Percentiles rank a stretch among this genome's conserved stretches.
Evolutionary conservation across 2,329 filamentous ascomycete species (phyloP).

Genomic region (Acephala macrosclerotiorum): DNA sequence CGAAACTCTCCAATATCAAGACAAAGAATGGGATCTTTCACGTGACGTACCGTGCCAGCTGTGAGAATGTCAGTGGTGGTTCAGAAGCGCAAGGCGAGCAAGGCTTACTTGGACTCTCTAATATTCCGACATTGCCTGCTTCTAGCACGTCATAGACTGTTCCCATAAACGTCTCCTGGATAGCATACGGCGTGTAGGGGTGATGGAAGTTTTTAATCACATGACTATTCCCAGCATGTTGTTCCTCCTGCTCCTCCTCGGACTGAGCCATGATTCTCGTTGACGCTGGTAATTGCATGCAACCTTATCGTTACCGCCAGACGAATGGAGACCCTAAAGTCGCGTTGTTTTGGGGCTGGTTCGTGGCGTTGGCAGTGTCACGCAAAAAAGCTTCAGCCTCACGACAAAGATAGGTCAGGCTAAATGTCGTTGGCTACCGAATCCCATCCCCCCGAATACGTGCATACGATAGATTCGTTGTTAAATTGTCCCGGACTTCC

Average conservation of each 20-base stretch:
- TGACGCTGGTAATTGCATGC: conserved; percentile 3
- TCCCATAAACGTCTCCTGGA: conserved; percentile 75
- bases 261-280: conserved; percentile 14
- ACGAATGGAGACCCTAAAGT: background rate
- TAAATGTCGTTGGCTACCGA: background rate
- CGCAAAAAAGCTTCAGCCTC: conserved; percentile 7
- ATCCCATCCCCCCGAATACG: background rate
- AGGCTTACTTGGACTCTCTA: conserved; percentile 66
- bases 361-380: background rate
- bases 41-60: conserved; percentile 25
- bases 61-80: background rate
- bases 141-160: conserved; percentile 73
- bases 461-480: background rate
- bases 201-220: conserved; percentile 64
- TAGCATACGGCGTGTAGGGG: conserved; percentile 74
- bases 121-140: conserved; percentile 71
- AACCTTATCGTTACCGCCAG: background rate
- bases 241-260: background rate
- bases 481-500: background rate
- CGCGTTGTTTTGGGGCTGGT: conserved; percentile 1
- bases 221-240: background rate
- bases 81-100: background rate
- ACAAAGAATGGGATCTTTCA: background rate
- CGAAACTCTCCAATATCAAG: background rate
- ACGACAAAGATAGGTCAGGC: conserved; percentile 9